These are phyloP conservation scores for Alternaria rosae DNA, from an alignment of 2,329 filamentous ascomycete species.

Conservation along the genomic window DNA sequence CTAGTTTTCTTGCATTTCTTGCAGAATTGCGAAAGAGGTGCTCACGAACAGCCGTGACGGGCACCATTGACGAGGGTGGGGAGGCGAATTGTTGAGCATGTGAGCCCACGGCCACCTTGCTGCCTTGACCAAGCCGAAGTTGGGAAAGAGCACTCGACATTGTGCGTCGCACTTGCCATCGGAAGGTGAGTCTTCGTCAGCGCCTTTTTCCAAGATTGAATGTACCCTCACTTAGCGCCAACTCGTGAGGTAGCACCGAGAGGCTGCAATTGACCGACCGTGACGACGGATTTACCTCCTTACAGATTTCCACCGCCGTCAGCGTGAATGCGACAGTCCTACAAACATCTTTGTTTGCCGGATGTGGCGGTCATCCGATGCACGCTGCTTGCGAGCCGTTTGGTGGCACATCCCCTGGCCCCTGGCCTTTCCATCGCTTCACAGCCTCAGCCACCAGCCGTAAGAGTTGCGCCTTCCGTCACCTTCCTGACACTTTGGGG, in stretches of 20 bases:
- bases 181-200: constrained; percentile 7
- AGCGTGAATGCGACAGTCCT: constrained; percentile 6
- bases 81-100: constrained; percentile 19
- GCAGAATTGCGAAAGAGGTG: constrained; percentile 10
- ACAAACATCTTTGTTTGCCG: constrained; percentile 6
- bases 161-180: constrained; percentile 1
- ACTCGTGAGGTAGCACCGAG: neutral
- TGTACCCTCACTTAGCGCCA: neutral
- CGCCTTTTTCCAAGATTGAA: neutral
- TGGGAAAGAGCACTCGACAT: constrained; percentile 18
- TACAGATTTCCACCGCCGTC: constrained; percentile 11
- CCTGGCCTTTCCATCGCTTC: neutral
- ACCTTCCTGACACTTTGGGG: constrained; percentile 1
- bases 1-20: constrained; percentile 9
- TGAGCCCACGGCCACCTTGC: constrained; percentile 27
- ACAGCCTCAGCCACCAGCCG: constrained; percentile 19
- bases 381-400: constrained; percentile 6
- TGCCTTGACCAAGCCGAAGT: constrained; percentile 34
- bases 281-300: constrained; percentile 1
- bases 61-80: neutral
- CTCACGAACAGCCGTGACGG: neutral
- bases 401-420: neutral
- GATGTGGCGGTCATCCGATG: constrained; percentile 12
- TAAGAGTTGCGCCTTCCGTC: neutral
- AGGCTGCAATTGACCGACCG: constrained; percentile 1